Base-by-base conservation (phyloP, 345 rosid genomes). In the Leavenworthia alabamica region DNA sequence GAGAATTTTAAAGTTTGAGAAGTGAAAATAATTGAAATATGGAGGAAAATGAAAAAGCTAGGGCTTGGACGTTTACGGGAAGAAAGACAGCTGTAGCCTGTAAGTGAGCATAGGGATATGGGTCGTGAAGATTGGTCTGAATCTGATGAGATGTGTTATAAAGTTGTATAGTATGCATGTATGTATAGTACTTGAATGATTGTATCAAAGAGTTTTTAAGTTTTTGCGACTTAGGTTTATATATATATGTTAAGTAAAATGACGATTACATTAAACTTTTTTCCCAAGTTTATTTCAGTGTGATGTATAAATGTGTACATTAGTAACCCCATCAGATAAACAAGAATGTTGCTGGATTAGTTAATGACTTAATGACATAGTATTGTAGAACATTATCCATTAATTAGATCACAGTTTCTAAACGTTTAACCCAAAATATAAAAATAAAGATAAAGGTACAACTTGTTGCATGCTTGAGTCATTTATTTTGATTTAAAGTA, bases 21-120 rank as follows among this genome's bases (percentile, higher is more conserved):
- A 56, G 56, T 64, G 23, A 42, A 51, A 60, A 50, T 12, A 52
- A 35, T 9, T 19, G 31, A 60, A 24, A 16, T 29, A 14, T 36
- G 12, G 55, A 60, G 59, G 24, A 53, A 20, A 45, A 15, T 44
- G 43, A 54, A 66, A 27, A 78, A 71, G 74, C 66, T 62, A 56
- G 74, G 78, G 55, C 22, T 70, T 77, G 80, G 78, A 74, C 54
- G 74, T 63, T 72, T 66, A 50, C 42, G 10, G 19, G 43, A 29
- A 58, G 52, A 58, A 49, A 67, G 14, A 49, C 72, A 67, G 66
- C 66, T 67, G 65, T 28, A 13, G 58, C 59, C 66, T 67, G 65
- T 28, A 13, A 29, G 42, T 10, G 59, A 29, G 28, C 65, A 67
- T 67, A 29, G 65, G 59, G 65, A 58, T 58, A 41, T 23, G 72